Base-by-base conservation (phyloP, 345 rosid species). In the Eucalyptus erythrocorys region DNA sequence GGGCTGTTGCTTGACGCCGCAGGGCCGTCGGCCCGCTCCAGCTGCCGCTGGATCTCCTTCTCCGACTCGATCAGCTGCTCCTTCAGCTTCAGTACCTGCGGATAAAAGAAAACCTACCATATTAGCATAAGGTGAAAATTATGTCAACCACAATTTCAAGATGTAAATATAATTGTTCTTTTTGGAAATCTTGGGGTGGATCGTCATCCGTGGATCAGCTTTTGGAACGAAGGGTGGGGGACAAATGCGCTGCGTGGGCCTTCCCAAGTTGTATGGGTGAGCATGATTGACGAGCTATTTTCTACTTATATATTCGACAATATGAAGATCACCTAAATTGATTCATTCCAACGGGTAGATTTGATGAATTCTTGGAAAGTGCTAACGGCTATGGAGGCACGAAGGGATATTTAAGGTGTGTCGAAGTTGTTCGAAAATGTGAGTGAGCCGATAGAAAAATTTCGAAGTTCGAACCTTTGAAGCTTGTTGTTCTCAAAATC, bases 11-110 rank as follows among this genome's bases (percentile, higher is more conserved):
- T 93, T 7, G 94, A 91, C n/a, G 64, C 87, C 43, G n/a, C 66
- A 9, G 10, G 21, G 27, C 92, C 95, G 43, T 93, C 95, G 1
- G 87, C 87, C 6, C 93, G 87, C 86, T 92, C 94, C 5, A 94
- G 85, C 26, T 95, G 82, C 90, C 91, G 91, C 49, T 92, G 92
- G 47, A 94, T 93, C 88, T 96, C 96, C 26, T 91, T 94, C 80
- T 93, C 92, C 15, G 97, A 91, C 53, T 92, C 96, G 4, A 49
- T 64, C 10, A 94, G 84, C 50, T 93, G 93, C 9, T 93, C 95
- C 12, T 92, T 94, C 68, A 97, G 93, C 90, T 92, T 92, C 49
- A 94, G 7, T 21, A 97, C 93, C 99, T 96, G 88, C n/a, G 32
- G 6, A 51, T 51, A 30, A 17, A n/a, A 14, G 82, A 37, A 17